Evolutionary conservation across 305 asterid species (phyloP).

Genomic region (Fraxinus ornus): DNA sequence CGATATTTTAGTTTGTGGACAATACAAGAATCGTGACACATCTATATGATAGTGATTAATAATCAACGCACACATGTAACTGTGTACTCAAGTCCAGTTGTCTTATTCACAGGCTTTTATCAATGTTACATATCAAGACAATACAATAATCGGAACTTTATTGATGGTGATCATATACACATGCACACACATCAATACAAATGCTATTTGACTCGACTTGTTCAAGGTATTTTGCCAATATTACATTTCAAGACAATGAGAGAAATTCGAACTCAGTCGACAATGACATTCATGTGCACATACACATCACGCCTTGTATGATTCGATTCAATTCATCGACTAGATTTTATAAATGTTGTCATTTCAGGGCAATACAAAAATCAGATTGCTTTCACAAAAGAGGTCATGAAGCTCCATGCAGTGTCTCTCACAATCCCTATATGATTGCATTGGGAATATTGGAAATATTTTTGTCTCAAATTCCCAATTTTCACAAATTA

Average conservation of each 20-base stretch:
- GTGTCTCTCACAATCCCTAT: constrained; percentile 50
- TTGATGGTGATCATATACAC: not conserved
- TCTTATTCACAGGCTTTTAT: not conserved
- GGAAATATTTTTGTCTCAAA: constrained; percentile 58
- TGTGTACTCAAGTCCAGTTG: not conserved
- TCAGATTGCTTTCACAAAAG: constrained; percentile 51
- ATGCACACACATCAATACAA: not conserved
- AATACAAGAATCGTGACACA: not conserved
- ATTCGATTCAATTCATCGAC: not conserved
- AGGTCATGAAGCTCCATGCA: constrained; percentile 43
- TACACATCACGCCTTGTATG: not conserved
- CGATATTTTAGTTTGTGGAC: not conserved
- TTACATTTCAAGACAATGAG: not conserved
- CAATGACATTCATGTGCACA: not conserved
- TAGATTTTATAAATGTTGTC: not conserved
- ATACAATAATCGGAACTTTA: not conserved
- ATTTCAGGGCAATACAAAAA: constrained; percentile 53
- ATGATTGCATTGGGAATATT: constrained; percentile 62
- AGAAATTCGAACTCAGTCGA: not conserved
- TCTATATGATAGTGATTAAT: too few relatives aligned
- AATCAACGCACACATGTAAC: not conserved
- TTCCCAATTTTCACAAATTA: constrained; percentile 59
- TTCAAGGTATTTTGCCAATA: not conserved
- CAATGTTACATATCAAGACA: not conserved
- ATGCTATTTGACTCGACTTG: not conserved